These are phyloP conservation scores for Fusarium sp. DNA, from an alignment of 2,329 filamentous ascomycete species.

Conservation along the genomic window DNA sequence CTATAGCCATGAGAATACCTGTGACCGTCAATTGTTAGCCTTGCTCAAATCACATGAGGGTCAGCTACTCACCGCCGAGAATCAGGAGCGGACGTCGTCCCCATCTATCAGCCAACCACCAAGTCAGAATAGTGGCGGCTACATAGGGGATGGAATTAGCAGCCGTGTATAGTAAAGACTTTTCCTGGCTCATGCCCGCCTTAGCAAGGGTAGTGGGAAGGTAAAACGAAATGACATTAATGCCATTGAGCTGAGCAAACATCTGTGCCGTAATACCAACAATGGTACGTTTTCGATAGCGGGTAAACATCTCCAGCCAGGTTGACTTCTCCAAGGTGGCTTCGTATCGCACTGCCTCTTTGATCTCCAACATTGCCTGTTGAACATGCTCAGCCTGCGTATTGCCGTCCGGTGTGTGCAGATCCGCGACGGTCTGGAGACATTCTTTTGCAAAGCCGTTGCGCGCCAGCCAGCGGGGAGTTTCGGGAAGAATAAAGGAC, in stretches of 20 bases:
- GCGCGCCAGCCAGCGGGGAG: background rate
- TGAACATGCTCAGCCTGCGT: background rate
- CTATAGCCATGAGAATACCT: background rate
- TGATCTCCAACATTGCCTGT: background rate
- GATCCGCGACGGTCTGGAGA: background rate
- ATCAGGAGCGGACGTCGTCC: background rate
- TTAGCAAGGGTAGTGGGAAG: background rate
- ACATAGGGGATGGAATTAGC: background rate
- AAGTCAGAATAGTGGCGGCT: background rate
- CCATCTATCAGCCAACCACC: background rate
- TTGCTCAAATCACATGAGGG: background rate
- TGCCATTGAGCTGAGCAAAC: background rate
- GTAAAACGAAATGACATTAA: background rate
- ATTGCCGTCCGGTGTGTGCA: background rate
- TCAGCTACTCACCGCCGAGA: background rate
- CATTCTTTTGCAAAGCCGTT: background rate
- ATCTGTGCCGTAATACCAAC: background rate
- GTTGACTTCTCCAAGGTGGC: background rate
- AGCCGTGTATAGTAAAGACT: background rate
- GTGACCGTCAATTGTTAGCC: background rate
- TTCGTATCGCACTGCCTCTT: background rate
- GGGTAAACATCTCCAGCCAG: constrained; percentile 51
- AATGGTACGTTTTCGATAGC: constrained; percentile 46
- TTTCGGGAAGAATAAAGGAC: background rate
- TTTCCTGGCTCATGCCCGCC: background rate